Evolutionary conservation across 1,139 yeast genomes (phyloP).

Genomic region (Saccharomyces pastorianus): DNA sequence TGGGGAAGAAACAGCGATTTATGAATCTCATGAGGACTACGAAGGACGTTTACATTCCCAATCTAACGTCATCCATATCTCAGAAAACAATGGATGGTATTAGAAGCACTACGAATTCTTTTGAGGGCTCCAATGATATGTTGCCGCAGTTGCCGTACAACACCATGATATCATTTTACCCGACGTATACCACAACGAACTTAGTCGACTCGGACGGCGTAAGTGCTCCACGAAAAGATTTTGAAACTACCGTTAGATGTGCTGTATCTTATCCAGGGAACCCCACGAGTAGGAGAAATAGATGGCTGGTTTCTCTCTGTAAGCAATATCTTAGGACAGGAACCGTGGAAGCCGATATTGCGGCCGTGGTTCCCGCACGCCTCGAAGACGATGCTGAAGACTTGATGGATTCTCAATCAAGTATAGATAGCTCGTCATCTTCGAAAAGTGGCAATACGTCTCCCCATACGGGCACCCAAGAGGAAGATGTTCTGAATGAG

Average conservation of each 20-base stretch:
- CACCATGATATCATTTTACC: constrained; percentile 43
- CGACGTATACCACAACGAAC: constrained; percentile 50
- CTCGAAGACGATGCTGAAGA: constrained; percentile 20
- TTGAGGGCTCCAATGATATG: constrained; percentile 8
- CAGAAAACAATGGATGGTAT: constrained; percentile 45
- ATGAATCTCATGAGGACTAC: constrained; percentile 47
- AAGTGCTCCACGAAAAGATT: constrained; percentile 2
- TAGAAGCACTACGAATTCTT: constrained; percentile 18
- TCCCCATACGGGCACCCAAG: constrained; percentile 8
- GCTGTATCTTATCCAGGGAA: constrained; percentile 64
- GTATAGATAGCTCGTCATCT: neutral
- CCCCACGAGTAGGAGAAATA: constrained; percentile 57
- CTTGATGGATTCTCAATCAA: constrained; percentile 3
- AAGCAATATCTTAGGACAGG: constrained; percentile 53
- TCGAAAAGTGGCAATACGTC: constrained; percentile 1
- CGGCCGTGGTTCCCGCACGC: constrained; percentile 2
- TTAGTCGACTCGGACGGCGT: constrained; percentile 26
- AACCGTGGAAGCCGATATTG: constrained; percentile 15
- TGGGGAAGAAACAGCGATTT: constrained; percentile 28
- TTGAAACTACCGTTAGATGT: constrained; percentile 62
- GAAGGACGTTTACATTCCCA: constrained; percentile 51
- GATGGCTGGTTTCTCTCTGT: constrained; percentile 59
- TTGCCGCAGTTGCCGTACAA: constrained; percentile 15
- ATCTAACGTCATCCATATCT: constrained; percentile 41
- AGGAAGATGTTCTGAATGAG: constrained; percentile 39